Percentiles rank a stretch among this genome's conserved stretches.
phyloP scores from a whole-genome alignment of 2,329 filamentous ascomycete species.

The Lachnellula cervina region DNA sequence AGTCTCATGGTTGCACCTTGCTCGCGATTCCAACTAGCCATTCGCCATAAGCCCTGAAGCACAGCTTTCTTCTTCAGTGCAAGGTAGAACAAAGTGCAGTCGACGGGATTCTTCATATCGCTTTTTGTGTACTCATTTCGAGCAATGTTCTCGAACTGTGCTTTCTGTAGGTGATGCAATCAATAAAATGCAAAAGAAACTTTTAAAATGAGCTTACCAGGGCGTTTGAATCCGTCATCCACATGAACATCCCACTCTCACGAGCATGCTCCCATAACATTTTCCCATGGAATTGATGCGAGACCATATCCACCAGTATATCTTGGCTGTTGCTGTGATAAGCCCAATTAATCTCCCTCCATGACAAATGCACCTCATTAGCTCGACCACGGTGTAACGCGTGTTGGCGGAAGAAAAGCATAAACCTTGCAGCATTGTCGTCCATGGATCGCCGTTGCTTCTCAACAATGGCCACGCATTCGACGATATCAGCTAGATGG shows the following conservation, averaged over 20 bases:
- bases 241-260: conserved; percentile 90
- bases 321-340: conserved; percentile 84
- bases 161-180: conserved; percentile 42
- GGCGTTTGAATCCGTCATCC: conserved; percentile 73
- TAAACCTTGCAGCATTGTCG: conserved; percentile 80
- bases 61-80: conserved; percentile 88
- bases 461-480: conserved; percentile 79
- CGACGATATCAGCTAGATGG: conserved; percentile 75
- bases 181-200: conserved; percentile 6
- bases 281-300: conserved; percentile 70
- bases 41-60: conserved; percentile 87
- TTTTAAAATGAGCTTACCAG: conserved; percentile 54
- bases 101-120: conserved; percentile 82
- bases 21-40: conserved; percentile 85
- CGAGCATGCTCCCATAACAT: conserved; percentile 82
- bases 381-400: conserved; percentile 63
- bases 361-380: conserved; percentile 61
- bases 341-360: conserved; percentile 81
- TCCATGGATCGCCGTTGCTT: conserved; percentile 85
- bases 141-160: conserved; percentile 85
- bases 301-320: conserved; percentile 79
- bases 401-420: conserved; percentile 82
- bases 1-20: conserved; percentile 75
- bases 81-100: conserved; percentile 88
- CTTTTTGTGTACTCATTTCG: conserved; percentile 88